Evolutionary conservation across 306 rosid genomes (phyloP).

Genomic region (Vachellia pachyceras): DNA sequence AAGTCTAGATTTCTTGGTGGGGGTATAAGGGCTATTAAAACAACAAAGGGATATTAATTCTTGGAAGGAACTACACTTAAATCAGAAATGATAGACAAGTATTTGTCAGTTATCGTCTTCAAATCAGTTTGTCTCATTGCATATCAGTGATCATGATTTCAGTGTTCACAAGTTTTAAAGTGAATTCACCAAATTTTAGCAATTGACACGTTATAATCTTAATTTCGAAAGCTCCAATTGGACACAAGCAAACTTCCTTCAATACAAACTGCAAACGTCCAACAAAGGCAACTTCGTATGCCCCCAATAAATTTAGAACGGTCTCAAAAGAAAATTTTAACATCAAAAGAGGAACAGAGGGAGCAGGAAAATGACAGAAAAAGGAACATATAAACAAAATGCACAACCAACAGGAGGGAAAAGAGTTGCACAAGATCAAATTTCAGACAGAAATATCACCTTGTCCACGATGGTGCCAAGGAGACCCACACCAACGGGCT

Average conservation of each 20-base stretch:
- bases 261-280: not conserved
- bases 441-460: conserved; percentile 54
- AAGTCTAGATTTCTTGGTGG: not conserved
- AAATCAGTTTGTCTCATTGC: not conserved
- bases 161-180: not conserved
- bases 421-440: conserved; percentile 23
- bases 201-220: not conserved
- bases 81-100: conserved; percentile 13
- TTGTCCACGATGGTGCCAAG: conserved; percentile 85
- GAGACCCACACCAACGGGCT: conserved; percentile 90
- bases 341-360: not conserved
- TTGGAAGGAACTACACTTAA: not conserved
- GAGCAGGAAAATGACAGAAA: not conserved
- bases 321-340: conserved; percentile 1
- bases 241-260: not conserved
- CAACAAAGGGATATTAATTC: not conserved
- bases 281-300: not conserved
- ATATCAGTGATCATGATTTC: not conserved
- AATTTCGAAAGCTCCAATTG: not conserved
- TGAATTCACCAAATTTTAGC: conserved; percentile 8
- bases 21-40: not conserved
- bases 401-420: not conserved
- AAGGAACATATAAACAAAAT: conserved; percentile 2
- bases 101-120: not conserved
- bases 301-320: not conserved